A percentile compares a stretch with the other conserved stretches of the same genome.
phyloP scores from a whole-genome alignment of 1,284 basidiomycete genomes.

The Cryptococcus depauperatus region DNA sequence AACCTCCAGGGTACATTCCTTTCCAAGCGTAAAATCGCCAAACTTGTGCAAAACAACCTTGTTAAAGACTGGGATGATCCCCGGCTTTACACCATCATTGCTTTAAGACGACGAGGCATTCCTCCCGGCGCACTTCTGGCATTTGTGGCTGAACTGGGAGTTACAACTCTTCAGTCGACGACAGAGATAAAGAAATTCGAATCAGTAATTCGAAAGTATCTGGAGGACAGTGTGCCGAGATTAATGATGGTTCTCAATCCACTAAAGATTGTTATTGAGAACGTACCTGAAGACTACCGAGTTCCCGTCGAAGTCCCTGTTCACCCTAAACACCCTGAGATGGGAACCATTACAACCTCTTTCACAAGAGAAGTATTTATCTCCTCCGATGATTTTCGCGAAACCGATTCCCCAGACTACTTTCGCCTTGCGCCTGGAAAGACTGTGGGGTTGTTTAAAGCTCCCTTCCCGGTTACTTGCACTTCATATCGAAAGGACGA shows the following conservation, averaged over 20 bases:
- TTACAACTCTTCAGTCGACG: constrained; percentile 76
- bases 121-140: constrained; percentile 90
- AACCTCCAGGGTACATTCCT: constrained; percentile 92
- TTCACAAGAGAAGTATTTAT: constrained; percentile 90
- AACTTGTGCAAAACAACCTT: constrained; percentile 74
- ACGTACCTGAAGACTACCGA: constrained; percentile 78
- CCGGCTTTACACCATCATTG: constrained; percentile 94
- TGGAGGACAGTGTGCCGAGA: constrained; percentile 81
- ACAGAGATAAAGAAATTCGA: constrained; percentile 88
- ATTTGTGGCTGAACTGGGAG: constrained; percentile 87
- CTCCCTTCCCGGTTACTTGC: constrained; percentile 91
- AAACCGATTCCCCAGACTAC: constrained; percentile 87
- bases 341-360: constrained; percentile 74
- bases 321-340: constrained; percentile 86
- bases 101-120: constrained; percentile 84
- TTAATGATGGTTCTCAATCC: constrained; percentile 89
- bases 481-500: constrained; percentile 71
- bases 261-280: constrained; percentile 84
- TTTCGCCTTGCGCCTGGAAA: constrained; percentile 96
- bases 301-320: constrained; percentile 81
- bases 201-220: constrained; percentile 75
- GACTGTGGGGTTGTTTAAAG: constrained; percentile 92
- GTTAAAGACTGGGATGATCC: constrained; percentile 97
- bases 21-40: constrained; percentile 92
- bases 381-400: constrained; percentile 87